Base-by-base conservation (phyloP, 176 grass and related monocot species). In the Triticum dicoccoides region DNA sequence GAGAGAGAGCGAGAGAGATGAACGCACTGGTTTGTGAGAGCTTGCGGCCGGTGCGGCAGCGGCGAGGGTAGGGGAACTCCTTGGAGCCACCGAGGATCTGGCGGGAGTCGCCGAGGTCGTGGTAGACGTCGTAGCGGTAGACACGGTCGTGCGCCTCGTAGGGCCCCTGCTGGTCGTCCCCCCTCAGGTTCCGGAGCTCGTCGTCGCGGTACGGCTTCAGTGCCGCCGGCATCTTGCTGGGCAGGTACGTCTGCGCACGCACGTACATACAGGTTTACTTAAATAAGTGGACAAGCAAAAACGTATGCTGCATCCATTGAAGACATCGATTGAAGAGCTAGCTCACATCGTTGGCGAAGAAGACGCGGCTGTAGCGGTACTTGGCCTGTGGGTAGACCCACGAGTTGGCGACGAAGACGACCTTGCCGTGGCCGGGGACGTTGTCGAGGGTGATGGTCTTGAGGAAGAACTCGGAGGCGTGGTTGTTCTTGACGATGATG, bases 401-500 rank as follows among this genome's bases (percentile, higher is more conserved):
- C 0, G 87, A 88, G 72, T 83, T 78, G 73, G 80, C 82, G 47
- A 44, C 61, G 73, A 88, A 88, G 65, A 69, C 38, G 39, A 88
- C 37, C 5, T 62, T 20, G 51, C 87, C 73, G n/a, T 49, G 38
- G 17, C 87, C 81, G 8, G 37, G 80, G 23, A 83, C 75, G 13
- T 62, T 10, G 24, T 83, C 74, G 15, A 88, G 51, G 15, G 80
- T 83, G n/a, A 88, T 25, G 47, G 72, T 79, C 61, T 83, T 88
- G 64, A 88, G 73, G 73, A 76, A 88, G 80, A 88, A 88, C 74
- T 88, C 49, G 0, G 47, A 12, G 23, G 21, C 3, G 65, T 69
- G 73, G 11, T 49, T 25, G 80, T 88, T 88, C 81, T 79, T 88
- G 13, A 88, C 73, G 44, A 88, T 72, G 49, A 88, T 75, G 9